Conservation (phyloP, 2,329 filamentous ascomycete genomes). For the Davidsoniella virescens region DNA sequence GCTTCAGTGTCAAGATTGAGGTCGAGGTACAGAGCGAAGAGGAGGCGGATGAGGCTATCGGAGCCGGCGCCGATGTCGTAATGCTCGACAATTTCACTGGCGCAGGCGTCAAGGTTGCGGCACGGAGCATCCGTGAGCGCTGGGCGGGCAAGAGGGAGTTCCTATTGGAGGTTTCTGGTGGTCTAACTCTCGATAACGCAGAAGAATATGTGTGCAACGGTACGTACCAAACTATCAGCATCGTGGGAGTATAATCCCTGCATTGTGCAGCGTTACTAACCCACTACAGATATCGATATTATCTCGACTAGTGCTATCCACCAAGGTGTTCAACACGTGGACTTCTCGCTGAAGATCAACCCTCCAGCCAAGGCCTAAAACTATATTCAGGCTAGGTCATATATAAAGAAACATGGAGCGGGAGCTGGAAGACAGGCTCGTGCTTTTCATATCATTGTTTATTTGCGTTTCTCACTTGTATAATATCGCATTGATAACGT, state of each 20-base stretch:
- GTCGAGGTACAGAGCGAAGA: conserved; percentile 76
- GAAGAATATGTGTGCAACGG: conserved; percentile 60
- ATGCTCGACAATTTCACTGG: conserved; percentile 95
- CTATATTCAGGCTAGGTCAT: not conserved
- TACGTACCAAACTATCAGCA: conserved; percentile 23
- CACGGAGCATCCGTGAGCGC: conserved; percentile 57
- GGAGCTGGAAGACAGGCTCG: not conserved
- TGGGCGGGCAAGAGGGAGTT: conserved; percentile 63
- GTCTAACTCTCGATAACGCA: conserved; percentile 73
- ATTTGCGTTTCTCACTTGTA: not conserved
- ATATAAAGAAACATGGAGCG: not conserved
- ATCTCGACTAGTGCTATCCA: conserved; percentile 94
- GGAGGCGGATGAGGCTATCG: conserved; percentile 83
- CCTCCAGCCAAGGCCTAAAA: conserved; percentile 8
- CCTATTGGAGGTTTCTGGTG: conserved; percentile 83
- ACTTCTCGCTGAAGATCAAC: conserved; percentile 84
- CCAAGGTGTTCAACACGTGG: conserved; percentile 82
- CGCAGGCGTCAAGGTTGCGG: conserved; percentile 59
- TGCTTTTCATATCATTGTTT: not conserved
- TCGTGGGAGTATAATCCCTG: not conserved
- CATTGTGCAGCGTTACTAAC: conserved; percentile 13
- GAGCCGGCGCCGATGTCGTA: conserved; percentile 80
- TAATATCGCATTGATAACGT: not conserved
- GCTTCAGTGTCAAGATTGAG: conserved; percentile 87
- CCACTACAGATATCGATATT: conserved; percentile 66